phyloP scores from a whole-genome alignment of 805 yeast genomes.

The Candida ponderosae region DNA sequence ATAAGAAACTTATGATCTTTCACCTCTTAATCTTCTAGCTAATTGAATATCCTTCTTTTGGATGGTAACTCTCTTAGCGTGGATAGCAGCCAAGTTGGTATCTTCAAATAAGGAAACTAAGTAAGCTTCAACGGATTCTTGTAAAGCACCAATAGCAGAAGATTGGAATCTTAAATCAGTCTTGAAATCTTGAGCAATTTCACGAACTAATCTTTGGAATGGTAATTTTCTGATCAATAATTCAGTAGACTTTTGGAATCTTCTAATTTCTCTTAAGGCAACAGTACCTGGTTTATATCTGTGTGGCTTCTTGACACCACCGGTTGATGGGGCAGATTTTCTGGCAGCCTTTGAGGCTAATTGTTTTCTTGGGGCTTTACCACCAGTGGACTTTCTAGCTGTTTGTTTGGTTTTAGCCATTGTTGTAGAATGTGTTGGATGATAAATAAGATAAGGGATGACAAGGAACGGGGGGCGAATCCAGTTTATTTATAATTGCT shows the following conservation, averaged over 20 bases:
- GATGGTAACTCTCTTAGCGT: constrained; percentile 98
- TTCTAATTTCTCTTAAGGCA: constrained; percentile 94
- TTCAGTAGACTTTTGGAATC: constrained; percentile 95
- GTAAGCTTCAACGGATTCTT: constrained; percentile 98
- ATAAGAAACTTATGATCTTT: constrained; percentile 55
- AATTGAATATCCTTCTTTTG: constrained; percentile 97
- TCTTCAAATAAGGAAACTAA: constrained; percentile 94
- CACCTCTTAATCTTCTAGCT: constrained; percentile 98
- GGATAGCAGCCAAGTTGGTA: constrained; percentile 97
- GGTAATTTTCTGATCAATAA: constrained; percentile 93
- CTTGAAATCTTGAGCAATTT: constrained; percentile 91
- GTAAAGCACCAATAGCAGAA: constrained; percentile 95
- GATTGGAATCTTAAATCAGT: constrained; percentile 95
- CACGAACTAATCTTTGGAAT: constrained; percentile 94
- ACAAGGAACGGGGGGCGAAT: not conserved
- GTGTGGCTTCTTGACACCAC: constrained; percentile 93
- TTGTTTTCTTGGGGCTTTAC: constrained; percentile 94
- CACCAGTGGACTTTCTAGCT: constrained; percentile 93
- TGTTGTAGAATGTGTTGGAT: constrained; percentile 17
- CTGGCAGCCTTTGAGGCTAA: constrained; percentile 89
- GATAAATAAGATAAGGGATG: constrained; percentile 1
- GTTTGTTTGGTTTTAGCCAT: constrained; percentile 95
- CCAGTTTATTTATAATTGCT: not conserved
- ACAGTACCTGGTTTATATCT: constrained; percentile 97
- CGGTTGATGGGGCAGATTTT: constrained; percentile 86